Base-by-base conservation (phyloP, 2,329 filamentous ascomycete genomes). In the Gyromitra esculenta region DNA sequence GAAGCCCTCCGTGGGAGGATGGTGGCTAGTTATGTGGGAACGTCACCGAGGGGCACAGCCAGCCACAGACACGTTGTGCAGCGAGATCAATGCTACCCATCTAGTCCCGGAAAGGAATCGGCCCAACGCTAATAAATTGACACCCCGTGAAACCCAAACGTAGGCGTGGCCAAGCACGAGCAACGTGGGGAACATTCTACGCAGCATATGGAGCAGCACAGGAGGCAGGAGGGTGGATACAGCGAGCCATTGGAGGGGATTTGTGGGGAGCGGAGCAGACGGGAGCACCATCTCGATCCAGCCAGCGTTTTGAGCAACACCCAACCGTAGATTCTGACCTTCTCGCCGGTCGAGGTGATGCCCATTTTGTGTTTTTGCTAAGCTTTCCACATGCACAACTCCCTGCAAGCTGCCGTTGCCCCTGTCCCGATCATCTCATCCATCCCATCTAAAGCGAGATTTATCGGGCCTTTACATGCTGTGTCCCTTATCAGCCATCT, bases 11-110 rank as follows among this genome's bases (percentile, higher is more conserved):
- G 39, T 50, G 43, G 39, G 43, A 74, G 71, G 57, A 57, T 63
- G 64, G 72, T 75, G 64, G 59, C 59, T 75, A 75, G 72, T 75
- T 75, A 75, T 75, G 72, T 74, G 72, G 59, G 48, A 75, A 50
- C 57, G 59, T 75, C 65, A 52, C 48, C 41, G 41, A 21, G 45
- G 37, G 52, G 64, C 21, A 69, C 65, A 59, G 72, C 65, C 57
- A 74, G 57, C 72, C 64, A 69, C 72, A 74, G 72, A 74, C 72
- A 71, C 72, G 72, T 70, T 75, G 72, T 64, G 67, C 65, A 69
- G 67, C 65, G 59, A 75, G 72, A 75, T 71, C 72, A 70, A 75
- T 64, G 67, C 25, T 57, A 18, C 59, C 39, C 18, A 45, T 75
- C 65, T 71, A 75, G 45, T 35, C 72, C 65, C 62, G 48, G 67